Percentiles rank a stretch among this genome's conserved stretches.
Conservation (phyloP, 179 eudicot genomes). For the Silene coronaria region DNA sequence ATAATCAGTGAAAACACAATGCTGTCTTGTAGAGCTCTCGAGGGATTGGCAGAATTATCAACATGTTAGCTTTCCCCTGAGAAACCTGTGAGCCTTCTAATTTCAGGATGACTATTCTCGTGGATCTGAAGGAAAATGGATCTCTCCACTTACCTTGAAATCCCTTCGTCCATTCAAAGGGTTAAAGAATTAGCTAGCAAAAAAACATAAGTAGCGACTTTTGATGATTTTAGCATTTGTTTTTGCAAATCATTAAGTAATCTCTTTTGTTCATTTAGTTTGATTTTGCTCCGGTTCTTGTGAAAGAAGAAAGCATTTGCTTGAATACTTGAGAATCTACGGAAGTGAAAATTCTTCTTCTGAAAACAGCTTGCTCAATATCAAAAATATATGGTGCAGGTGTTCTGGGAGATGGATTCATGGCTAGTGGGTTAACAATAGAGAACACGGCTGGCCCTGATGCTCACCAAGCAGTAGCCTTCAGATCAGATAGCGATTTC, state of each 20-base stretch:
- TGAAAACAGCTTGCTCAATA: neutral
- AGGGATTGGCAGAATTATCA: too few relatives aligned
- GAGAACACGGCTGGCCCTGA: constrained; percentile 40
- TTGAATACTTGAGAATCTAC: neutral
- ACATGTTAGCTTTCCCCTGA: too few relatives aligned
- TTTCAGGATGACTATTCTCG: too few relatives aligned
- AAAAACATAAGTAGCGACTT: too few relatives aligned
- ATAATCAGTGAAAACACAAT: too few relatives aligned
- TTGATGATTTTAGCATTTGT: neutral
- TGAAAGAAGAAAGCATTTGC: neutral
- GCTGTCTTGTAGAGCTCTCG: too few relatives aligned
- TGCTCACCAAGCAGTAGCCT: constrained; percentile 45
- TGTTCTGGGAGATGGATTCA: constrained; percentile 36
- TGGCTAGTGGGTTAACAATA: constrained; percentile 30
- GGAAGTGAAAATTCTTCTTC: neutral
- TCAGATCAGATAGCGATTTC: constrained; percentile 32
- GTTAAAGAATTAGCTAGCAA: too few relatives aligned
- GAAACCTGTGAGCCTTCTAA: too few relatives aligned
- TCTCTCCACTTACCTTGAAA: too few relatives aligned
- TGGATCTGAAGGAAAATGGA: neutral
- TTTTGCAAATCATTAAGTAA: neutral
- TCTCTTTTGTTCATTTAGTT: neutral
- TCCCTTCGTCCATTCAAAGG: too few relatives aligned
- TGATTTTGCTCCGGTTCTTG: neutral
- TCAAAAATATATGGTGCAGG: constrained; percentile 16